phyloP scores from a whole-genome alignment of 768 basidiomycete genomes.

The Lenzites betulinus region DNA sequence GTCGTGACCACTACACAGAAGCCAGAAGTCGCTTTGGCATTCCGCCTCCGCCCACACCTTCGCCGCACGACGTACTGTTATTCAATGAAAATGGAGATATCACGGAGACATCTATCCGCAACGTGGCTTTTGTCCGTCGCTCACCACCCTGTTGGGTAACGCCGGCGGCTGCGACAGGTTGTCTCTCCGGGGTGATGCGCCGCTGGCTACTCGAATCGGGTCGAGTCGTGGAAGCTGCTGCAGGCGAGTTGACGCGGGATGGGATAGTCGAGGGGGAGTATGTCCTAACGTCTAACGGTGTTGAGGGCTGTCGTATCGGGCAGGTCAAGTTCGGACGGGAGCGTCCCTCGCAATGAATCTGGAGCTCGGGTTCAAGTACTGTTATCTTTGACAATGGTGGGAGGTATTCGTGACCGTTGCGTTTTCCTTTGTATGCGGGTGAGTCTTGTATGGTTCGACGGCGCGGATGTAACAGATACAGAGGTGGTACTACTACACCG shows the following conservation, averaged over 20 bases:
- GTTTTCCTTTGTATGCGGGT: too few species aligned
- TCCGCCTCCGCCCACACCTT: slow-evolving; percentile 32
- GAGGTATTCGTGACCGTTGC: too few species aligned
- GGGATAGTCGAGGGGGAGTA: slow-evolving; percentile 55
- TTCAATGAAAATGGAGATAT: slow-evolving; percentile 52
- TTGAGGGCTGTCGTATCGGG: slow-evolving; percentile 68
- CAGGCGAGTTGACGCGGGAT: slow-evolving; percentile 43
- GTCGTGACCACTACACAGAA: slow-evolving; percentile 56
- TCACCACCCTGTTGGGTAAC: slow-evolving; percentile 58
- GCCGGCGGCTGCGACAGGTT: slow-evolving; percentile 59
- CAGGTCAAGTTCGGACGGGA: slow-evolving; percentile 3
- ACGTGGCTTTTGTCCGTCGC: slow-evolving; percentile 64
- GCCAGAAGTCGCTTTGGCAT: slow-evolving; percentile 61
- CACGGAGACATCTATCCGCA: slow-evolving; percentile 71
- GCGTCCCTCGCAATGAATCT: background rate
- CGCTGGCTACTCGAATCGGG: slow-evolving; percentile 67
- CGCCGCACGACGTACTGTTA: slow-evolving; percentile 59
- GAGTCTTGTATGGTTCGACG: too few species aligned
- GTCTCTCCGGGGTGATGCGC: slow-evolving; percentile 71
- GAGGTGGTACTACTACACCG: too few species aligned
- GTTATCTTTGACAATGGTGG: too few species aligned
- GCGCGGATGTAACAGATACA: too few species aligned
- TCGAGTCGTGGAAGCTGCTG: slow-evolving; percentile 53
- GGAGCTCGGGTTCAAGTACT: too few species aligned
- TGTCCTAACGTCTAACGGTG: slow-evolving; percentile 72